Base-by-base conservation (phyloP, 768 basidiomycete species). In the Suillus cothurnatus region DNA sequence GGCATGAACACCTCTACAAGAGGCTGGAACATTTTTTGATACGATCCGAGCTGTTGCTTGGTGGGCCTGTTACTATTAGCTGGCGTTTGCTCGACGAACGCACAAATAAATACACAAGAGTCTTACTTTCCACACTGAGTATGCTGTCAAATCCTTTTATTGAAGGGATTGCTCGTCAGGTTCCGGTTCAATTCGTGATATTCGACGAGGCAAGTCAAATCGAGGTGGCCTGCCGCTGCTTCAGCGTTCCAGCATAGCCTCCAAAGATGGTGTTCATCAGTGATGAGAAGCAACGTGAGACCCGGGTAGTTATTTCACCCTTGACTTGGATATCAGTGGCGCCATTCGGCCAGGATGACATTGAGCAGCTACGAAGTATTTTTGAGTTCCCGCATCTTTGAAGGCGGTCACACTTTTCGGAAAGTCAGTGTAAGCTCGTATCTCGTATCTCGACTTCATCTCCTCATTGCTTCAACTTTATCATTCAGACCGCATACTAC, bases 401-500 rank as follows among this genome's bases (percentile, higher is more conserved):
- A 3, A 71, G 73, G 15, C 70, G 75, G 41, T 81, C 82, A 0
- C 43, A 82, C 4, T 87, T 93, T 70, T 78, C 94, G 14, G 77
- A 91, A 70, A 92, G 82, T 0, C 92, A 94, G 77, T 94, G 93
- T 92, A 72, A 71, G 85, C 73, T 47, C 53, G 19, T 55, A 55
- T 32, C 34, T 36, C 12, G 3, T 45, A 45, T 28, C 39, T 73
- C 28, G 71, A 63, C 55, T 57, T 28, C 38, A n/a, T 41, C 15
- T 41, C 32, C 12, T 12, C 38, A 28, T 26, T 43, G 41, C 31
- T 41, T 73, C 26, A 71, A 64, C 53, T 53, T 47, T 32, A 47
- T 50, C 7, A 28, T 61, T 28, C 64, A 94, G 93, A 94, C 69
- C 88, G 93, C 4, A 92, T 94, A 90, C 93, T 93, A 43, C 85